These are phyloP conservation scores for Penicillium coprophilum DNA, from an alignment of 495 filamentous ascomycete genomes.

Conservation along the genomic window DNA sequence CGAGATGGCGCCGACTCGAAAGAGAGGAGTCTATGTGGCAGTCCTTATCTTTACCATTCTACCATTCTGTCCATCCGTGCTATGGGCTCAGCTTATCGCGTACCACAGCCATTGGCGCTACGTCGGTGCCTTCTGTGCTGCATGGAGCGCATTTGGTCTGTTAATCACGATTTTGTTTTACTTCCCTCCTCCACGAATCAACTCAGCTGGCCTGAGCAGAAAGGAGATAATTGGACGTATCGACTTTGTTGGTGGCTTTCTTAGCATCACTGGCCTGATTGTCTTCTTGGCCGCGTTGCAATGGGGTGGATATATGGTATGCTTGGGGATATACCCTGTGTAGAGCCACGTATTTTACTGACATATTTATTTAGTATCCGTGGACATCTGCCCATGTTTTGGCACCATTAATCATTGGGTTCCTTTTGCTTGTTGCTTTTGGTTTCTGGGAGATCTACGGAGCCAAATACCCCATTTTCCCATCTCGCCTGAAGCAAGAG, in stretches of 20 bases:
- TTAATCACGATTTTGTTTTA: constrained; percentile 64
- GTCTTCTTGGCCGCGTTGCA: constrained; percentile 66
- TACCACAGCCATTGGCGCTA: constrained; percentile 61
- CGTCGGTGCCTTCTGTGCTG: constrained; percentile 58
- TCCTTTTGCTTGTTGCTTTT: constrained; percentile 54
- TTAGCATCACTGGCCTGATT: constrained; percentile 64
- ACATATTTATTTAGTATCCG: constrained; percentile 45
- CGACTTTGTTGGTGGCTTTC: constrained; percentile 66
- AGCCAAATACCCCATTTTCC: constrained; percentile 66
- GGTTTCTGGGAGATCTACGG: constrained; percentile 60
- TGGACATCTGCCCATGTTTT: constrained; percentile 61
- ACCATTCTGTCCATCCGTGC: constrained; percentile 65
- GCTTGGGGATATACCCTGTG: background rate
- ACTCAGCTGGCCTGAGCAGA: constrained; percentile 49
- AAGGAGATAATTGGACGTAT: constrained; percentile 55
- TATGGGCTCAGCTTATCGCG: constrained; percentile 70
- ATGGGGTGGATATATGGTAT: constrained; percentile 66
- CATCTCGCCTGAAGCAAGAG: constrained; percentile 59
- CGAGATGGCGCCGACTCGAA: constrained; percentile 66
- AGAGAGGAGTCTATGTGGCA: constrained; percentile 68
- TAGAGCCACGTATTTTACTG: background rate
- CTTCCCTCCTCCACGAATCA: constrained; percentile 60
- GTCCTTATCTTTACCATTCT: constrained; percentile 66
- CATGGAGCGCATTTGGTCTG: constrained; percentile 62
- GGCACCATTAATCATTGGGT: constrained; percentile 57